phyloP scores from a whole-genome alignment of 441 rosid genomes.

The Erodium trifolium region DNA sequence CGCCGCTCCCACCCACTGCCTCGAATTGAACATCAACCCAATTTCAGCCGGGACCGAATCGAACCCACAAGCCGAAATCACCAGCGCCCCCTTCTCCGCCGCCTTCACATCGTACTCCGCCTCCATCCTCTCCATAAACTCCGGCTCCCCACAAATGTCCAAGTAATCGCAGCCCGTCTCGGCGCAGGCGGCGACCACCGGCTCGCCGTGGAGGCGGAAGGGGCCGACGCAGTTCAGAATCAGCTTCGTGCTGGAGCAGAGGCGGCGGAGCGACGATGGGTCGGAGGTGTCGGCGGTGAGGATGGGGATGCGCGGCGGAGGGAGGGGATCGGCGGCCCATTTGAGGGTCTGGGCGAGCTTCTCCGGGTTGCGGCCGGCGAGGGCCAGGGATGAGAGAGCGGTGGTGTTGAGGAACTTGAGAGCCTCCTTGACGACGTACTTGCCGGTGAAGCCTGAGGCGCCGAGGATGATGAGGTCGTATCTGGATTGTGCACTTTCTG shows the following conservation, averaged over 20 bases:
- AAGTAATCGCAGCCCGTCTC: conserved; percentile 73
- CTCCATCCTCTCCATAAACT: conserved; percentile 83
- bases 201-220: conserved; percentile 64
- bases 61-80: conserved; percentile 87
- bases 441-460: conserved; percentile 88
- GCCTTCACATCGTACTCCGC: conserved; percentile 59
- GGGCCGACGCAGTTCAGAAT: conserved; percentile 86
- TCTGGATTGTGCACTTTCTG: not conserved
- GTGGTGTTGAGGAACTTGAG: conserved; percentile 61
- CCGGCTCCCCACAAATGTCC: conserved; percentile 92
- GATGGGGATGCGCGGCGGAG: conserved; percentile 48
- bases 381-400: conserved; percentile 57
- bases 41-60: conserved; percentile 84
- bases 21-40: conserved; percentile 68
- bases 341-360: conserved; percentile 20
- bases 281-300: conserved; percentile 67
- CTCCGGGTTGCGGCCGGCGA: conserved; percentile 67
- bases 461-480: conserved; percentile 64
- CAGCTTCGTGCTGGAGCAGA: conserved; percentile 57
- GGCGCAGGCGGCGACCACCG: conserved; percentile 75
- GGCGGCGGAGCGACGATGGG: conserved; percentile 54
- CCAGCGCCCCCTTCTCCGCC: conserved; percentile 52
- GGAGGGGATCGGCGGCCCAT: conserved; percentile 64
- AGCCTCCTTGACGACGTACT: conserved; percentile 74
- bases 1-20: conserved; percentile 63